A percentile compares a stretch with the other conserved stretches of the same genome.
phyloP scores from a whole-genome alignment of 176 grass and related monocot species.

The Thalia dealbata region DNA sequence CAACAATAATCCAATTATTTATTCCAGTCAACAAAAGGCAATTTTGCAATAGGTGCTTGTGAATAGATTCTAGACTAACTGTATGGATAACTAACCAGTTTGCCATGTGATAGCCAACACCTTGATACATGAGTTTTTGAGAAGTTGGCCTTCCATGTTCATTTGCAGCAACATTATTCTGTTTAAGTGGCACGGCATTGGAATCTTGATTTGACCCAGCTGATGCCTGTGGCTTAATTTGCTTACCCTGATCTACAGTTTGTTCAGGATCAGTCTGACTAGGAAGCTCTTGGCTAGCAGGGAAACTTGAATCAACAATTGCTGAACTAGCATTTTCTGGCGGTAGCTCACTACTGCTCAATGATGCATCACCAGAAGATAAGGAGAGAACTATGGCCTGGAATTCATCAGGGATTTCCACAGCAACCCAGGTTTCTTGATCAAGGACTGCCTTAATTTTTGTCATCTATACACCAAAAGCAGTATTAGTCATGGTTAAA shows the following conservation, averaged over 20 bases:
- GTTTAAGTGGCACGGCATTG: conserved; percentile 38
- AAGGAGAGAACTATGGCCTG: conserved; percentile 82
- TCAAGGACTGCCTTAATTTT: conserved; percentile 99
- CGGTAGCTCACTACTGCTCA: conserved; percentile 55
- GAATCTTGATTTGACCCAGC: conserved; percentile 32
- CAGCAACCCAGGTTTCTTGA: conserved; percentile 89
- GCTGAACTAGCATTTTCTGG: conserved; percentile 29
- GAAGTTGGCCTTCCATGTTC: conserved; percentile 35
- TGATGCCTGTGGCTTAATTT: conserved; percentile 4
- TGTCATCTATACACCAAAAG: conserved; percentile 49
- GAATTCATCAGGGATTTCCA: conserved; percentile 94
- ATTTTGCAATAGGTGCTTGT: not conserved
- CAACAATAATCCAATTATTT: not conserved
- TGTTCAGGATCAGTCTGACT: conserved; percentile 29
- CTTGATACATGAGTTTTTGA: conserved; percentile 71
- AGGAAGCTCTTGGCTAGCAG: conserved; percentile 31
- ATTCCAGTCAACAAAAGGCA: not conserved
- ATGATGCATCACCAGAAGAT: conserved; percentile 54
- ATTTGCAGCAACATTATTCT: conserved; percentile 35
- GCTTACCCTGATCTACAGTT: conserved; percentile 38
- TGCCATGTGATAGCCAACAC: conserved; percentile 98
- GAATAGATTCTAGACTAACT: not conserved
- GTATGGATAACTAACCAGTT: conserved; percentile 90
- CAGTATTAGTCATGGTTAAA: not conserved
- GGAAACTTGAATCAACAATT: conserved; percentile 28